A percentile compares a stretch with the other conserved stretches of the same genome.
Conservation (phyloP, 305 asterid genomes). For the Petunia hybrid region DNA sequence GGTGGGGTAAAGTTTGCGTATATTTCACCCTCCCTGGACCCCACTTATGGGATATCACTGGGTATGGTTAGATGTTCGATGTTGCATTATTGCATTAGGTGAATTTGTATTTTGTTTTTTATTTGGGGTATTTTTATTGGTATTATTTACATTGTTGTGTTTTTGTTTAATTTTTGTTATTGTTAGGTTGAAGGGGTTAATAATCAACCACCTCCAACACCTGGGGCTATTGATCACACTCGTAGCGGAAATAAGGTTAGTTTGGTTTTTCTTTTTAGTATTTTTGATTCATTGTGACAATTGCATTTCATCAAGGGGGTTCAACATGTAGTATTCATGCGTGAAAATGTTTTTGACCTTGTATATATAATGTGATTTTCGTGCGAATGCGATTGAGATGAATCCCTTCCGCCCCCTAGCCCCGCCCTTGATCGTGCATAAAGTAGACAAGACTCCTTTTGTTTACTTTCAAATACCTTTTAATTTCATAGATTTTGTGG, state of each 20-base stretch:
- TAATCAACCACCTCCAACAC: slow-evolving; percentile 57
- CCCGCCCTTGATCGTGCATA: not conserved
- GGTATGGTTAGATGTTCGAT: too few species aligned
- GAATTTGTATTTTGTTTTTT: slow-evolving; percentile 9
- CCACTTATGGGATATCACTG: too few species aligned
- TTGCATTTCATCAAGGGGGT: too few species aligned
- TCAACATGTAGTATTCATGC: not conserved
- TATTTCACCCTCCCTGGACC: too few species aligned
- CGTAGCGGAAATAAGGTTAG: slow-evolving; percentile 79
- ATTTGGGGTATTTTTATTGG: slow-evolving; percentile 19
- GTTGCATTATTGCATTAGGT: not conserved
- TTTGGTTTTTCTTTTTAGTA: not conserved
- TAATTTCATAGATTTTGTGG: not conserved
- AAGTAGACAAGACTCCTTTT: not conserved
- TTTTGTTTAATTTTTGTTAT: slow-evolving; percentile 27
- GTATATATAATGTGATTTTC: not conserved
- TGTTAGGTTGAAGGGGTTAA: slow-evolving; percentile 69
- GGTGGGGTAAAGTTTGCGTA: too few species aligned
- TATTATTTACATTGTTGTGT: not conserved
- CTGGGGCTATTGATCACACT: slow-evolving; percentile 51
- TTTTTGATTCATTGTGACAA: not conserved
- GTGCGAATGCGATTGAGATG: not conserved
- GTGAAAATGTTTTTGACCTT: not conserved
- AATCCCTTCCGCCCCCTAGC: not conserved
- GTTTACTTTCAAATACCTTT: not conserved